A percentile compares a stretch with the other conserved stretches of the same genome.
These are phyloP conservation scores for Aspergillus conjunctus DNA, from an alignment of 495 filamentous ascomycete genomes.

Conservation along the genomic window DNA sequence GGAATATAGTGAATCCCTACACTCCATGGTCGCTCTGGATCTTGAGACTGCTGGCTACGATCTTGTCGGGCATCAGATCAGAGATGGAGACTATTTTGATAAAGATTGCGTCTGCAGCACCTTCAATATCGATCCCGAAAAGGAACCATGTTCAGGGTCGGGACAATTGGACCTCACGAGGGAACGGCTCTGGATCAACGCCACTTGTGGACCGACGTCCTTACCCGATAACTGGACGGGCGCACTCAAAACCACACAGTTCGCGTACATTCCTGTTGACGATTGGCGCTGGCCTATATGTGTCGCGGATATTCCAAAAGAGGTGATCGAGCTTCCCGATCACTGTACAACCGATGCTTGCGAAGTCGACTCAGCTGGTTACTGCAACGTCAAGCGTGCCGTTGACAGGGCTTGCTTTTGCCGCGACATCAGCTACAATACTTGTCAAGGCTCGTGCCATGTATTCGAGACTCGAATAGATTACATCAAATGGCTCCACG, in stretches of 20 bases:
- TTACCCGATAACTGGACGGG: slow-evolving; percentile 17
- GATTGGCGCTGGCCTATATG: slow-evolving; percentile 20
- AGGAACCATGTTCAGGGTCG: slow-evolving; percentile 13
- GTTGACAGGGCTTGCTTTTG: slow-evolving; percentile 25
- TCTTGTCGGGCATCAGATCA: slow-evolving; percentile 6
- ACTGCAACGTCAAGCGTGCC: slow-evolving; percentile 16
- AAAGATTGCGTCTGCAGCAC: slow-evolving; percentile 18
- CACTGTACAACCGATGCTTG: slow-evolving; percentile 22
- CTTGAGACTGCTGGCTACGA: slow-evolving; percentile 19
- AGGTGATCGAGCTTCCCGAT: slow-evolving; percentile 13
- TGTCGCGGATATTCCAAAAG: slow-evolving; percentile 17
- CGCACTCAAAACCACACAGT: slow-evolving; percentile 18
- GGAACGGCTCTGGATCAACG: slow-evolving; percentile 21
- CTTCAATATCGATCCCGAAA: slow-evolving; percentile 9
- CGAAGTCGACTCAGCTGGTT: slow-evolving; percentile 15
- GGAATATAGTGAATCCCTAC: slow-evolving; percentile 15
- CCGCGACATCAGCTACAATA: slow-evolving; percentile 21
- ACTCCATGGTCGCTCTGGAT: slow-evolving; percentile 17
- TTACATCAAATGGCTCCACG: slow-evolving; percentile 24
- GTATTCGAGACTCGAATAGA: slow-evolving; percentile 22
- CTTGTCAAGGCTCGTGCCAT: slow-evolving; percentile 22
- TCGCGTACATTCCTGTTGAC: slow-evolving; percentile 18
- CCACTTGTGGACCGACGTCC: slow-evolving; percentile 12
- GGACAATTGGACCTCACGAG: slow-evolving; percentile 18
- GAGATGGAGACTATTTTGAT: slow-evolving; percentile 18